Evolutionary conservation across 257 asterid genomes (phyloP), one percentile per base, ranked within the genome.

Genomic region (Eustoma russellianum): DNA sequence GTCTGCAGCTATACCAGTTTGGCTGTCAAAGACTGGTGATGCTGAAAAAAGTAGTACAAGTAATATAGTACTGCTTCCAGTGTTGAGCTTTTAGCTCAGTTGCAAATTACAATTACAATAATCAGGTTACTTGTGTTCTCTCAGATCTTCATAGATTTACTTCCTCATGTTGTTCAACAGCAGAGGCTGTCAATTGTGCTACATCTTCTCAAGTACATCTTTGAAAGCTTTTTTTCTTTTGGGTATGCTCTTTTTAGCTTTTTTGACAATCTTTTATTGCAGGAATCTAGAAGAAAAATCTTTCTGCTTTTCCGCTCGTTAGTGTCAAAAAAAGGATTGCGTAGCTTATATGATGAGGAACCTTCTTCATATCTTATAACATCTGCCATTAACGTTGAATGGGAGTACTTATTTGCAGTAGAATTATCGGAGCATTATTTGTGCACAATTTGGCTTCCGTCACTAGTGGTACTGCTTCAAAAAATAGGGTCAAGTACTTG

Each of bases 391-490:
- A 64, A 30, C 55, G 68, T 64, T 61, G 75, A 77, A 60, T 92
- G 97, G 98, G 94, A 92, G 80, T 92, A 84, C 65, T 65, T 69
- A 70, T 88, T 87, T 58, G 74, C 94, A n/a, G n/a, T n/a, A n/a
- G n/a, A n/a, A n/a, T n/a, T 6, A 56, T 79, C 74, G 50, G 86
- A 75, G 65, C 93, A 87, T 64, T 92, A 80, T 69, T n/a, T 93
- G 4, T 82, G 97, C 83, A 72, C 76, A 19, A 76, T 74, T 48
- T 82, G 95, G 93, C 93, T 92, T 61, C 90, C 83, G 48, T 87
- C 98, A 53, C 73, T 88, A 54, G 74, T 76, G 56, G 35, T 69
- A 56, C 66, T 74, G 60, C 93, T 92, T 58, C 78, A 79, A 70
- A n/a, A n/a, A n/a, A 71, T 83, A 38, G 74, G 71, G 69, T 71